Conservation (phyloP, 1,284 basidiomycete genomes). For the Tranzscheliella williamsii region DNA sequence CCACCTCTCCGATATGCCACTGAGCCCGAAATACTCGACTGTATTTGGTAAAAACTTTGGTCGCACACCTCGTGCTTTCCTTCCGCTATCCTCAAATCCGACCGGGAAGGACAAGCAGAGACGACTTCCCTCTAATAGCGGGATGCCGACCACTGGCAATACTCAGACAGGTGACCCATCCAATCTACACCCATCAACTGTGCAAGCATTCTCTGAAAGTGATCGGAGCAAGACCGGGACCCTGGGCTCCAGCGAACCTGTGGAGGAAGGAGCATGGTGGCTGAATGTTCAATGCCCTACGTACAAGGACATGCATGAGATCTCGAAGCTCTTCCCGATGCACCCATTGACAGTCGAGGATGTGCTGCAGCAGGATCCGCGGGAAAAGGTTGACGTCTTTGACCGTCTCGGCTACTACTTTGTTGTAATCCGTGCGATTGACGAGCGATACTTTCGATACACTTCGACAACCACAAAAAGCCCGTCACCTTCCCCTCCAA, state of each 20-base stretch:
- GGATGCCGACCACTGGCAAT: not conserved
- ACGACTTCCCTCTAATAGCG: not conserved
- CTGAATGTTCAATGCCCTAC: constrained; percentile 86
- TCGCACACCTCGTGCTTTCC: constrained; percentile 5
- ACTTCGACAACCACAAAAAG: constrained; percentile 58
- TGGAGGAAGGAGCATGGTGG: constrained; percentile 72
- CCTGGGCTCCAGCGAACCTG: not conserved
- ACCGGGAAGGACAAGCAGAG: not conserved
- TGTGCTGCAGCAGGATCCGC: constrained; percentile 88
- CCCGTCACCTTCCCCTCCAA: constrained; percentile 12
- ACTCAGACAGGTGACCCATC: not conserved
- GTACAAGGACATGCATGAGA: constrained; percentile 83
- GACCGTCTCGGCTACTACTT: constrained; percentile 91
- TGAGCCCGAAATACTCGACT: constrained; percentile 43
- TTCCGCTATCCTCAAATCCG: not conserved
- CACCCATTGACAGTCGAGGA: constrained; percentile 95
- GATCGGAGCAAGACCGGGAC: constrained; percentile 5
- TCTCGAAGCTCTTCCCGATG: constrained; percentile 85
- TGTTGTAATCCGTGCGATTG: constrained; percentile 82
- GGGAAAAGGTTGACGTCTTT: constrained; percentile 90
- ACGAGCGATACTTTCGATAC: constrained; percentile 67
- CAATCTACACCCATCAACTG: not conserved
- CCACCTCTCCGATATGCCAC: constrained; percentile 55
- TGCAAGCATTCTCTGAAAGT: constrained; percentile 2
- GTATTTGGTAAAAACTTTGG: constrained; percentile 39